Conservation (phyloP, 371 early-diverging fungal genomes). For the Apophysomyces ossiformis region DNA sequence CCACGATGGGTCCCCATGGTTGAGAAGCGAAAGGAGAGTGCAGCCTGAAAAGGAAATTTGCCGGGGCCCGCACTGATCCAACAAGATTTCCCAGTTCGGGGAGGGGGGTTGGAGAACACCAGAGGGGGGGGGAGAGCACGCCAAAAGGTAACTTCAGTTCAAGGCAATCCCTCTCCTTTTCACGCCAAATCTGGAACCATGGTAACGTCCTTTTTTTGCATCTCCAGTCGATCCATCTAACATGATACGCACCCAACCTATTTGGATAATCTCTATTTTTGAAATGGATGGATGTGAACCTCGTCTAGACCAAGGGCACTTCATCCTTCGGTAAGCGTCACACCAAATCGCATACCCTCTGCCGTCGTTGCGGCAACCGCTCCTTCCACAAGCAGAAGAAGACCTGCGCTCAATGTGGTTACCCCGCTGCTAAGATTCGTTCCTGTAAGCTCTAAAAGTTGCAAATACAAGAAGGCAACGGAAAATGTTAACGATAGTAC, state of each 20-base stretch:
- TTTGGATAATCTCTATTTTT: not conserved
- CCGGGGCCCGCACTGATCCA: no score
- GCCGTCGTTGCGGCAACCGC: slow-evolving; percentile 97
- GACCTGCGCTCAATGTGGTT: slow-evolving; percentile 98
- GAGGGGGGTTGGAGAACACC: not conserved
- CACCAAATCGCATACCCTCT: slow-evolving; percentile 98
- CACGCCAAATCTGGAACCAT: slow-evolving; percentile 6
- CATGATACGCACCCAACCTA: not conserved
- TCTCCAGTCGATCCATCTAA: slow-evolving; percentile 3
- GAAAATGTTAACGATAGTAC: not conserved
- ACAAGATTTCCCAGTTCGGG: not conserved
- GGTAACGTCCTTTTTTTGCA: slow-evolving; percentile 1
- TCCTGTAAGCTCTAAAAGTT: slow-evolving; percentile 68
- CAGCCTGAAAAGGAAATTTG: no score
- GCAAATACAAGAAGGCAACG: not conserved
- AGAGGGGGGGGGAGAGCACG: not conserved
- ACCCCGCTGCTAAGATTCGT: slow-evolving; percentile 97
- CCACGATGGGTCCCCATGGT: not conserved
- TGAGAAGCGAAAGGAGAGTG: not conserved
- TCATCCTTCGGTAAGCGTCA: slow-evolving; percentile 99
- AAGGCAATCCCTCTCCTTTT: slow-evolving; percentile 2
- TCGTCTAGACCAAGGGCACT: slow-evolving; percentile 96
- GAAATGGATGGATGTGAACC: not conserved
- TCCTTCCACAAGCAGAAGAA: slow-evolving; percentile 99
- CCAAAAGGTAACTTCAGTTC: not conserved